Evolutionary conservation across 208 protist genomes (phyloP).

Genomic region (Leishmania gerbilli): DNA sequence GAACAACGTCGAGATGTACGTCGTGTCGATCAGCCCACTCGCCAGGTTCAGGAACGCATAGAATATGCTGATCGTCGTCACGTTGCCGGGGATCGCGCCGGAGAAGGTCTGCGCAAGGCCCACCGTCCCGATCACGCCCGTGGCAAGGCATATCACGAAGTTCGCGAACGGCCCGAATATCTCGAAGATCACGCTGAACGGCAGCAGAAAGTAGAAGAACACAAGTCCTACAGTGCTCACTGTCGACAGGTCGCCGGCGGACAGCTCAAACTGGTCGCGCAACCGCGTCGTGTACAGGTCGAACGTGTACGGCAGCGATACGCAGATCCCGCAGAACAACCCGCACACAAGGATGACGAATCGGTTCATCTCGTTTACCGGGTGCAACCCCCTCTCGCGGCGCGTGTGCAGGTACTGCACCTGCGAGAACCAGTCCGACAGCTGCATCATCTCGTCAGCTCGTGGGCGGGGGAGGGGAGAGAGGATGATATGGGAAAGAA

Average conservation of each 20-base stretch:
- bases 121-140: conserved; percentile 31
- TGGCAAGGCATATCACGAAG: conserved; percentile 28
- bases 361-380: conserved; percentile 40
- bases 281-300: conserved; percentile 45
- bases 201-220: conserved; percentile 42
- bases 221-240: conserved; percentile 49
- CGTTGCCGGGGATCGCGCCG: conserved; percentile 31
- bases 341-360: conserved; percentile 49
- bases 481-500: not conserved
- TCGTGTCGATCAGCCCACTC: conserved; percentile 36
- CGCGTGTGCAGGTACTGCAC: conserved; percentile 30
- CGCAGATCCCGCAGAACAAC: conserved; percentile 47
- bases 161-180: conserved; percentile 30
- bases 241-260: conserved; percentile 41
- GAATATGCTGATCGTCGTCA: conserved; percentile 36
- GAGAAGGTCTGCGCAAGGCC: conserved; percentile 39
- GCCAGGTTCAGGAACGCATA: conserved; percentile 45
- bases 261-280: conserved; percentile 29
- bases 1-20: conserved; percentile 40
- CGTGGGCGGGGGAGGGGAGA: not conserved
- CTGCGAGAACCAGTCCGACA: conserved; percentile 36
- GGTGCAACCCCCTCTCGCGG: conserved; percentile 29
- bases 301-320: conserved; percentile 44
- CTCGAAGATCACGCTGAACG: conserved; percentile 42
- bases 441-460: conserved; percentile 7